Conservation (phyloP, 495 filamentous ascomycete species). For the Podospora pseudocomata region DNA sequence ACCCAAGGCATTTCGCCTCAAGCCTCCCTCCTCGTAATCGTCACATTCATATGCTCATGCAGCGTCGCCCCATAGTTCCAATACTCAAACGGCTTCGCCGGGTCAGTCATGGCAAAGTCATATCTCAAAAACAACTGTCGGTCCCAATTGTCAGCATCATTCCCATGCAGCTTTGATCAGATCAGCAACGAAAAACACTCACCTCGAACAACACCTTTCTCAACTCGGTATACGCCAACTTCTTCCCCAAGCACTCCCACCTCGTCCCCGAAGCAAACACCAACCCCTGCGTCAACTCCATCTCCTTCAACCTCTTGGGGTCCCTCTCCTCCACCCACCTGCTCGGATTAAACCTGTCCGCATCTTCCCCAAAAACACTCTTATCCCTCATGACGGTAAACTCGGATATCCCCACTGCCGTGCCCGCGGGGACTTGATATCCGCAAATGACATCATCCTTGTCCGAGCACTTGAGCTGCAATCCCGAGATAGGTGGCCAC, state of each 20-base stretch:
- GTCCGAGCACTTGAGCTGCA: constrained; percentile 21
- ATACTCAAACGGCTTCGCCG: constrained; percentile 35
- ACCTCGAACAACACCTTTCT: constrained; percentile 53
- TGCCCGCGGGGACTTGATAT: constrained; percentile 18
- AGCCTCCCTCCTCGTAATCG: constrained; percentile 4
- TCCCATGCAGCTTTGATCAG: neutral
- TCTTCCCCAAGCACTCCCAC: constrained; percentile 51
- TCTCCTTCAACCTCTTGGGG: constrained; percentile 43
- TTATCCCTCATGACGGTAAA: constrained; percentile 47
- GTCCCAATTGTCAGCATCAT: neutral
- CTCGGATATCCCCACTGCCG: constrained; percentile 12
- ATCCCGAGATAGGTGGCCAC: constrained; percentile 40
- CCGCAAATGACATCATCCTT: constrained; percentile 20
- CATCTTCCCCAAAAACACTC: constrained; percentile 51
- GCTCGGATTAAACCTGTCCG: constrained; percentile 37
- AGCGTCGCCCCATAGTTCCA: constrained; percentile 13
- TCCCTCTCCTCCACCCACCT: constrained; percentile 43
- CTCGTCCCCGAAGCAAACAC: constrained; percentile 52
- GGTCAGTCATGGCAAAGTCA: constrained; percentile 45
- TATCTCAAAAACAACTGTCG: constrained; percentile 30
- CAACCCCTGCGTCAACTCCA: constrained; percentile 47
- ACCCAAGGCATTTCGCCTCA: neutral
- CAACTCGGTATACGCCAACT: constrained; percentile 56
- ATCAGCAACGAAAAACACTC: constrained; percentile 10
- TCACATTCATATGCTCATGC: constrained; percentile 15